Evolutionary conservation across 225 moss, liverwort and hornwort species (phyloP).

Genomic region (Bryum argenteum): DNA sequence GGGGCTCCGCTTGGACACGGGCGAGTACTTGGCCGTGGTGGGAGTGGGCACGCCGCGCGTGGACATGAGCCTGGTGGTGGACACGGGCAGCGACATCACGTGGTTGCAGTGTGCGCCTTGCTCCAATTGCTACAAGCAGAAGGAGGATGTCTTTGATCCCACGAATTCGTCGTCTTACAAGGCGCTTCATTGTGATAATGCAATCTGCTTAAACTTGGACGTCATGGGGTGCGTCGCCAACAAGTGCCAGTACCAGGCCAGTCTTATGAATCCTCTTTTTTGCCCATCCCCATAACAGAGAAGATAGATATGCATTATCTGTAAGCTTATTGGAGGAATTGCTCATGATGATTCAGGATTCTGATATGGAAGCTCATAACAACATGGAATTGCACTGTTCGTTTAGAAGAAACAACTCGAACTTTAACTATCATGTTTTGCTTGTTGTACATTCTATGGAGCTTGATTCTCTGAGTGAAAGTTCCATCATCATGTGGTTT

Average conservation of each 20-base stretch:
- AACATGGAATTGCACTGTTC: too few relatives aligned
- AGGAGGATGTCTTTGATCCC: constrained; percentile 38
- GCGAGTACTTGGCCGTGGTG: constrained; percentile 42
- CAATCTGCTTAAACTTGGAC: constrained; percentile 40
- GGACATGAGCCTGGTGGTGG: constrained; percentile 34
- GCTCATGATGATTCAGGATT: too few relatives aligned
- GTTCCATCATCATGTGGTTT: too few relatives aligned
- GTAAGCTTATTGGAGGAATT: too few relatives aligned
- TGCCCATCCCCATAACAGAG: too few relatives aligned
- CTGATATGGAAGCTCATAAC: too few relatives aligned
- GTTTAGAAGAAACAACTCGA: too few relatives aligned
- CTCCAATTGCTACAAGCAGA: constrained; percentile 45
- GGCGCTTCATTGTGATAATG: constrained; percentile 30
- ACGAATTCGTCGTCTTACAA: constrained; percentile 40
- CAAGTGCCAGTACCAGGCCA: constrained; percentile 49
- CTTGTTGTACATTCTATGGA: too few relatives aligned
- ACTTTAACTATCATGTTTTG: too few relatives aligned
- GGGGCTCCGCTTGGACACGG: constrained; percentile 40
- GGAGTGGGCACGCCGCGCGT: constrained; percentile 45
- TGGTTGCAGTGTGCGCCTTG: constrained; percentile 60
- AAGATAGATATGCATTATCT: too few relatives aligned
- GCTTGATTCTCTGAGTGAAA: too few relatives aligned
- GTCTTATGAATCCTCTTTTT: too few relatives aligned
- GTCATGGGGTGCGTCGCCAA: constrained; percentile 40
- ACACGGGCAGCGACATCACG: constrained; percentile 54